A percentile compares a stretch with the other conserved stretches of the same genome.
Conservation (phyloP, 306 rosid species). For the Vigna radiata region DNA sequence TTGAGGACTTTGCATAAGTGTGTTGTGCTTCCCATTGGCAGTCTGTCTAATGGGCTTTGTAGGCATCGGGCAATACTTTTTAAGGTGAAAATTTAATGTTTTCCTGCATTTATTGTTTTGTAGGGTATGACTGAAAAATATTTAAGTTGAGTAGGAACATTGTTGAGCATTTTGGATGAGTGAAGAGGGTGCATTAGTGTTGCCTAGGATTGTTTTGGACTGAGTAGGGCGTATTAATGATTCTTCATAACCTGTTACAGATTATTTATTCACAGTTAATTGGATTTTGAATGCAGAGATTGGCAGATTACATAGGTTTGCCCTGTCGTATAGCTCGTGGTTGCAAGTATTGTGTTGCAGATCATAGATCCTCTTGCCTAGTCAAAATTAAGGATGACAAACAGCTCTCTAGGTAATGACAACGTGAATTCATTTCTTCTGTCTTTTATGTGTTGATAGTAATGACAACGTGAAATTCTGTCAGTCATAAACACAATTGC, state of each 20-base stretch:
- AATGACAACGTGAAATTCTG: not conserved
- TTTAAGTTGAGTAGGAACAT: not conserved
- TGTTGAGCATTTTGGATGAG: not conserved
- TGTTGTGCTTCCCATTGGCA: slow-evolving; percentile 90
- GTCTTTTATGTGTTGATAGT: slow-evolving; percentile 8
- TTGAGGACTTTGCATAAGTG: slow-evolving; percentile 78
- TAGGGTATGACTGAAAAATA: not conserved
- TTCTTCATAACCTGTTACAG: slow-evolving; percentile 18
- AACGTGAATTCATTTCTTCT: slow-evolving; percentile 28
- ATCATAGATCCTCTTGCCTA: slow-evolving; percentile 95
- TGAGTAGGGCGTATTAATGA: slow-evolving; percentile 14
- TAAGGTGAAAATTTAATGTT: slow-evolving; percentile 65
- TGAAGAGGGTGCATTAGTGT: slow-evolving; percentile 27
- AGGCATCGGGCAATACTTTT: slow-evolving; percentile 98
- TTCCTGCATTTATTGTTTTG: slow-evolving; percentile 2
- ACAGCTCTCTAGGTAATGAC: slow-evolving; percentile 68
- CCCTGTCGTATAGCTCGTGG: slow-evolving; percentile 99
- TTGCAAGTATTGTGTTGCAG: slow-evolving; percentile 92
- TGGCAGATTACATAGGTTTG: slow-evolving; percentile 95
- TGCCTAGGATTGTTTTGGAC: slow-evolving; percentile 12
- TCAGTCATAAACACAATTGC: slow-evolving; percentile 21
- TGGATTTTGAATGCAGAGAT: slow-evolving; percentile 66
- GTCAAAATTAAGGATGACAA: slow-evolving; percentile 78
- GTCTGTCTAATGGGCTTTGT: slow-evolving; percentile 86
- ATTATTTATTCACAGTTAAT: not conserved